Conservation (phyloP, 1,139 yeast species). For the Saccharomyces pastorianus region DNA sequence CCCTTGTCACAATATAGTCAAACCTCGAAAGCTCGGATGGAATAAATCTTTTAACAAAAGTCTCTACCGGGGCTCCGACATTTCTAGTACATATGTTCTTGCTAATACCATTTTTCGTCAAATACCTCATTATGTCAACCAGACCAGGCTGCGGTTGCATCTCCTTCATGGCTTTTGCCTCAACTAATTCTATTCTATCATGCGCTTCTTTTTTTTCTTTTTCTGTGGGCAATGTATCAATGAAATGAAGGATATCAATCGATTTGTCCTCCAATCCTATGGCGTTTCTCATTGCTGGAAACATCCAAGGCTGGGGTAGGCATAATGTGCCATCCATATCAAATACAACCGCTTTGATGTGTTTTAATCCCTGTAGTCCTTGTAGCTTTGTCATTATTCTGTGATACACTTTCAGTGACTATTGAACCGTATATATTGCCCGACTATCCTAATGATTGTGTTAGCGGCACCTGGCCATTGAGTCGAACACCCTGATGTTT, state of each 20-base stretch:
- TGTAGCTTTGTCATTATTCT: background rate
- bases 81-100: constrained; percentile 58
- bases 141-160: constrained; percentile 50
- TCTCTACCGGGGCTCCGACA: constrained; percentile 39
- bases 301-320: constrained; percentile 62
- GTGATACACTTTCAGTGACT: background rate
- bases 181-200: constrained; percentile 41
- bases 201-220: constrained; percentile 39
- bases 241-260: constrained; percentile 44
- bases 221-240: constrained; percentile 36
- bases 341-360: constrained; percentile 46
- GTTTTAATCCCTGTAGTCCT: constrained; percentile 8
- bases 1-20: constrained; percentile 50
- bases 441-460: background rate
- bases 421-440: background rate
- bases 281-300: constrained; percentile 50
- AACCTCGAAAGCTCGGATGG: constrained; percentile 33
- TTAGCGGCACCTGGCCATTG: background rate
- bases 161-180: constrained; percentile 47
- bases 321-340: constrained; percentile 69
- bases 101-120: constrained; percentile 32
- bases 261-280: constrained; percentile 40
- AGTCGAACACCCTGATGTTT: background rate
- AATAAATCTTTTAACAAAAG: constrained; percentile 39
- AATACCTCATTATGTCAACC: constrained; percentile 28